These are phyloP conservation scores for Diaporthe sp. DNA, from an alignment of 2,329 filamentous ascomycete genomes.

Conservation along the genomic window DNA sequence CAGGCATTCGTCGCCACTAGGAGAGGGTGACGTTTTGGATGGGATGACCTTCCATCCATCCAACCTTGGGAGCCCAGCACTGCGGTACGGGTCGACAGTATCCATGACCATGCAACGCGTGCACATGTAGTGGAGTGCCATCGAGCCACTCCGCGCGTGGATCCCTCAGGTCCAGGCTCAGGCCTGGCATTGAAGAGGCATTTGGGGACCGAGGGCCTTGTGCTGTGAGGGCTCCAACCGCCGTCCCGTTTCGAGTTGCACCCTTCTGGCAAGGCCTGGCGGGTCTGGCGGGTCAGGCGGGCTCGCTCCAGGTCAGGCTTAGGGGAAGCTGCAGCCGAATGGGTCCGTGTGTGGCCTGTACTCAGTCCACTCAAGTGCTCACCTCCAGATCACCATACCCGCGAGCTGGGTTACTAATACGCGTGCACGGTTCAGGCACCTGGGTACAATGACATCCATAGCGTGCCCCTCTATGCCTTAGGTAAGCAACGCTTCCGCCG, in stretches of 20 bases:
- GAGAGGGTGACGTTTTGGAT: background rate
- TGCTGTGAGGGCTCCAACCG: slow-evolving; percentile 2
- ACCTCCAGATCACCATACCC: background rate
- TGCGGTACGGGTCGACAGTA: slow-evolving; percentile 11
- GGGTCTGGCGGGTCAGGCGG: slow-evolving; percentile 5
- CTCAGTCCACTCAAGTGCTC: background rate
- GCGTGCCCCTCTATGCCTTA: background rate
- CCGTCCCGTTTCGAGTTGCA: slow-evolving; percentile 20
- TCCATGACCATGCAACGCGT: background rate
- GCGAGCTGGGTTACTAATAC: background rate
- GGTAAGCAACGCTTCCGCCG: background rate
- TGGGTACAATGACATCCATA: background rate
- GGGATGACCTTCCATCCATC: slow-evolving; percentile 10
- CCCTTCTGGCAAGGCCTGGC: background rate
- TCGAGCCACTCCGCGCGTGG: background rate
- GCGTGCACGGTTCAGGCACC: background rate
- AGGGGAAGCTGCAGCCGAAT: slow-evolving; percentile 10
- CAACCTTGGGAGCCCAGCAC: slow-evolving; percentile 18
- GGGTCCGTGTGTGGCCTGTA: background rate
- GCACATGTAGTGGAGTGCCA: background rate
- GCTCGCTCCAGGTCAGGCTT: background rate
- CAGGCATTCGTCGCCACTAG: slow-evolving; percentile 12
- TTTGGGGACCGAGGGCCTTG: background rate
- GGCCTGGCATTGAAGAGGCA: background rate
- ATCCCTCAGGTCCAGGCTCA: background rate